Base-by-base conservation (phyloP, 2,329 filamentous ascomycete genomes). In the Curvularia eragrostidis region DNA sequence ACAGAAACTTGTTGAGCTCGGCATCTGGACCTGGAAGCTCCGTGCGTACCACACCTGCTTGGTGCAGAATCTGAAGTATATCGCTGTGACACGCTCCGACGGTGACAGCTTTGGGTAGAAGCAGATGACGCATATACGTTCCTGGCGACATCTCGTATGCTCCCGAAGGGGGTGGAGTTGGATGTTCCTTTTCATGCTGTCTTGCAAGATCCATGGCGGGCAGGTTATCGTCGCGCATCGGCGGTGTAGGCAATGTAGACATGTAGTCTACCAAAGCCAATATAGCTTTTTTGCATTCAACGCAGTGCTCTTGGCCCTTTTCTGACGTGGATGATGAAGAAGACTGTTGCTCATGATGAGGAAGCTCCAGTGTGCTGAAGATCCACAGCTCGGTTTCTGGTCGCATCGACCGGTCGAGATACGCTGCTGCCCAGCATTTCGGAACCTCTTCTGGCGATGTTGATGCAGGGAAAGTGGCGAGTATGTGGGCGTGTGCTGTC, bases 381-480 rank as follows among this genome's bases (percentile, higher is more conserved):
- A 90, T 67, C 83, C 85, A 90, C 28, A 86, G 77, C 60, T 90
- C 84, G 0, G 89, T 90, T 69, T 89, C 87, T 0, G 85, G 86
- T 0, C 82, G 80, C 52, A 80, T 80, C 3, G 83, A 83, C 19
- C 87, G 79, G 71, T 91, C 88, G 5, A 89, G 69, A 67, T 87
- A 89, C 0, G 84, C 85, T 0, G 83, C 84, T 0, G 83, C 81
- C 68, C 89, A 87, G 67, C 75, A 78, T 56, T 63, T 34, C 18
- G 73, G 71, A 28, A 8, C 26, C 4, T 28, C 26, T 1, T 48
- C 32, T 38, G 32, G 8, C 5, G 46, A 43, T 4, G 50, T 39
- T 4, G 58, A 53, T 15, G 52, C 43, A 69, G 83, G 5, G 76
- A 79, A 64, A 73, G 77, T 64, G 74, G 75, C 34, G 74, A 77